Evolutionary conservation across 805 yeast species (phyloP).

Genomic region (Citeromyces nyonsensis): DNA sequence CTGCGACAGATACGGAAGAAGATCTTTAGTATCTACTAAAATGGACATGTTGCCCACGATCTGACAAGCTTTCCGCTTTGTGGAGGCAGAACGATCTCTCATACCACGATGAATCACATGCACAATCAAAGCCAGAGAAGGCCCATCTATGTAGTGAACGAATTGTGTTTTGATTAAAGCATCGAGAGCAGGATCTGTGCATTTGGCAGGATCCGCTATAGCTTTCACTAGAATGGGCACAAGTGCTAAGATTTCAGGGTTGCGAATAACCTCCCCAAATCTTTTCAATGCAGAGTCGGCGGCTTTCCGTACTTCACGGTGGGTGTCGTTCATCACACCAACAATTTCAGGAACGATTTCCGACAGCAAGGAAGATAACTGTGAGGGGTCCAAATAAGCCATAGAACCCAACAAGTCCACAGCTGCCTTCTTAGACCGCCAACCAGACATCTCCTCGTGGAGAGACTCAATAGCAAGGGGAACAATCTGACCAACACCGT

Average conservation of each 20-base stretch:
- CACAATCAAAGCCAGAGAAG: constrained; percentile 86
- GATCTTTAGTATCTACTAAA: constrained; percentile 76
- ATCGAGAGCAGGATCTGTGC: constrained; percentile 81
- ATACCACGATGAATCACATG: constrained; percentile 94
- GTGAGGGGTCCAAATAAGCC: constrained; percentile 95
- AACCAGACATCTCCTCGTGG: constrained; percentile 55
- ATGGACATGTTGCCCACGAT: constrained; percentile 98
- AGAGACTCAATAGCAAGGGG: constrained; percentile 80
- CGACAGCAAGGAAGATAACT: constrained; percentile 77
- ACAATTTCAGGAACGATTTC: constrained; percentile 93
- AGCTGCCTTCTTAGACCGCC: constrained; percentile 96
- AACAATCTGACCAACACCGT: constrained; percentile 79
- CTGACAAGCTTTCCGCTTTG: constrained; percentile 89
- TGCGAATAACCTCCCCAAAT: constrained; percentile 93
- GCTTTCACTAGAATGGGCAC: constrained; percentile 84
- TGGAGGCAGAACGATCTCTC: constrained; percentile 85
- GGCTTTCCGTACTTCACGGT: constrained; percentile 91
- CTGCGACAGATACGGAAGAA: constrained; percentile 67
- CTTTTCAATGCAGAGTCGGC: constrained; percentile 80
- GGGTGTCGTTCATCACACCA: constrained; percentile 86
- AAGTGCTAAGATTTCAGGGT: constrained; percentile 88
- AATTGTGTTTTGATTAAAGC: constrained; percentile 80
- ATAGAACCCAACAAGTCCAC: constrained; percentile 92
- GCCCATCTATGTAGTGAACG: constrained; percentile 96
- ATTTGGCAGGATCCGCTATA: constrained; percentile 87